Base-by-base conservation (phyloP, 2,329 filamentous ascomycete species). In the Ceratocystiopsis sp. region DNA sequence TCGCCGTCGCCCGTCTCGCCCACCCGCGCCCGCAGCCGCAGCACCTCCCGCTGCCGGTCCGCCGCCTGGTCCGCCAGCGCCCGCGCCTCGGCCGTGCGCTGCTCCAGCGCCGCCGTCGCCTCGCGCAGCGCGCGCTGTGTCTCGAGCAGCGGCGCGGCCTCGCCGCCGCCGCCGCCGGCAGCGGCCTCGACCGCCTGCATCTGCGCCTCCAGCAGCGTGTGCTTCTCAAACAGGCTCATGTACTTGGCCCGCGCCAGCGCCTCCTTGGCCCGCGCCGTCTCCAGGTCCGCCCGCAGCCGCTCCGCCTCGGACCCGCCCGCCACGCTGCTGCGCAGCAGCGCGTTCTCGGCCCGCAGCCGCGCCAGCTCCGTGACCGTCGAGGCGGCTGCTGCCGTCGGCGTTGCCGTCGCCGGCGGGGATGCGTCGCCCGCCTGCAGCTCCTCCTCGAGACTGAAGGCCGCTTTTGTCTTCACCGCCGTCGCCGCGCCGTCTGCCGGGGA, bases 311-410 rank as follows among this genome's bases (percentile, higher is more conserved):
- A 68, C 9, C 66, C 66, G 9, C 67, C 68, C 11, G 66, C 66
- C 42, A 73, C 61, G 41, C 66, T 73, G 47, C 65, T 70, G 46
- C 69, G 68, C 13, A 79, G 59, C 9, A 78, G 56, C 34, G 69
- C 66, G 50, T 76, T 78, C 56, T 80, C 76, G 7, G 75, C 70
- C 53, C 71, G 73, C 40, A 80, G 60, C 33, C 75, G 67, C 29
- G 71, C 71, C 18, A 75, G 54, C 52, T 75, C 70, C 16, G 21
- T 8, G 21, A 21, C 21, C 21, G 21, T 21, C 21, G 21, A 8
- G 12, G 64, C 62, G 40, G 71, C 58, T 15, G 62, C 62, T 1
- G 58, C 51, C 13, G 59, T 57, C 7, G 63, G 59, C 3, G n/a
- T n/a, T 58, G 51, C 12, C 57, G 6, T 62, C 59, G 46, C 62